Evolutionary conservation across 1,139 yeast genomes (phyloP).

Genomic region (Kodamaea alishanica): DNA sequence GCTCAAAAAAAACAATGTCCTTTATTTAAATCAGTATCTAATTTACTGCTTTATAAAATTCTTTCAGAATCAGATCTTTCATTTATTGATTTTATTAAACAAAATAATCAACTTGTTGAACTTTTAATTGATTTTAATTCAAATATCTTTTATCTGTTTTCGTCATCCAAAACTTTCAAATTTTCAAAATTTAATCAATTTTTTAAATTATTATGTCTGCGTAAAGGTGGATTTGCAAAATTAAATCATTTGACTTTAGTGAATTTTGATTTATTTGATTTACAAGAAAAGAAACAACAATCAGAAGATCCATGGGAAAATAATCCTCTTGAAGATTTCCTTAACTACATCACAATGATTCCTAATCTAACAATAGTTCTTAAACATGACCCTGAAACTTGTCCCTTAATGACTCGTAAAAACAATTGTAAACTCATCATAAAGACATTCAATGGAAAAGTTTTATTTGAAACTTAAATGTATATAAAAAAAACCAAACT

Average conservation of each 20-base stretch:
- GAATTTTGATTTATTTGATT: constrained; percentile 35
- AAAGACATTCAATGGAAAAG: constrained; percentile 2
- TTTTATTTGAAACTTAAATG: neutral
- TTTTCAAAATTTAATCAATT: constrained; percentile 39
- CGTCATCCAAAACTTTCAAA: constrained; percentile 23
- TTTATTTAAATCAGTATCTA: constrained; percentile 35
- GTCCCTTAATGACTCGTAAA: constrained; percentile 3
- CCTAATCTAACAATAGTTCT: constrained; percentile 25
- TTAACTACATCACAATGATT: constrained; percentile 26
- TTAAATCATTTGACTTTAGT: constrained; percentile 25
- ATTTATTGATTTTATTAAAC: constrained; percentile 40
- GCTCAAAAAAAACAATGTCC: constrained; percentile 7
- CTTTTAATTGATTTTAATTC: constrained; percentile 49
- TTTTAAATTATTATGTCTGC: constrained; percentile 42
- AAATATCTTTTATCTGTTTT: constrained; percentile 37
- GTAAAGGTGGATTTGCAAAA: constrained; percentile 31
- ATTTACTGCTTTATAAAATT: constrained; percentile 35
- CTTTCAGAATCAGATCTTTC: constrained; percentile 45
- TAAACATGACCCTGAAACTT: constrained; percentile 9
- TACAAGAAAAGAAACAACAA: constrained; percentile 6
- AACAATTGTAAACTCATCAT: constrained; percentile 2
- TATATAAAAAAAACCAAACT: neutral
- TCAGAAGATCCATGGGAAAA: constrained; percentile 12
- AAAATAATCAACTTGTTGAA: constrained; percentile 23
- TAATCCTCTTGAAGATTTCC: constrained; percentile 25